phyloP scores from a whole-genome alignment of 495 filamentous ascomycete species.

The Glonium stellatum region DNA sequence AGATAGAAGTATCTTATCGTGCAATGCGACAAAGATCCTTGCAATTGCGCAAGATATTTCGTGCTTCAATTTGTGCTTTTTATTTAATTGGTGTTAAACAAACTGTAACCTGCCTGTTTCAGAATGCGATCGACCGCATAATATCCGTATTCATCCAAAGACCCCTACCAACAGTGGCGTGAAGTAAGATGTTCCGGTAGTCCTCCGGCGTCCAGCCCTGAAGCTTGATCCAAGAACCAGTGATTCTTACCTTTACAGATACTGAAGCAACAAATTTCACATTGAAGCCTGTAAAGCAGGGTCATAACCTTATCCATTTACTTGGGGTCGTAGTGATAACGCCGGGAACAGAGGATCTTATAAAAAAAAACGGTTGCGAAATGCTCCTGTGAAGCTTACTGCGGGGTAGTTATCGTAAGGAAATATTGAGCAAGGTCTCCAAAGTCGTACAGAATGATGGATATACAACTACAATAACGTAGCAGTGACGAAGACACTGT shows the following conservation, averaged over 20 bases:
- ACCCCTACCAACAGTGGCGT: neutral
- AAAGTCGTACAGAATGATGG: too few species aligned
- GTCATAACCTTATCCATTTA: too few species aligned
- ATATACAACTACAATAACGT: too few species aligned
- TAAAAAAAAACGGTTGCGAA: too few species aligned
- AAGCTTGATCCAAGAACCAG: neutral
- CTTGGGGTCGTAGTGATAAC: too few species aligned
- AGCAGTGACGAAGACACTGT: too few species aligned
- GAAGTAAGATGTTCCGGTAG: neutral
- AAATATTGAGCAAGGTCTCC: too few species aligned
- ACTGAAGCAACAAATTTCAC: too few species aligned
- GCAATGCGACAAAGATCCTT: conserved; percentile 12
- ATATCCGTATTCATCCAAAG: neutral
- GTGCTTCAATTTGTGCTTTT: conserved; percentile 4
- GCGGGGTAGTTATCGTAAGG: too few species aligned
- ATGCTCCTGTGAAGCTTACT: too few species aligned
- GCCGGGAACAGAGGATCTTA: too few species aligned
- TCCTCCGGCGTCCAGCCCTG: neutral
- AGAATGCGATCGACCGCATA: neutral
- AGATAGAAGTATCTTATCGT: neutral
- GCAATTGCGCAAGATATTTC: conserved; percentile 18
- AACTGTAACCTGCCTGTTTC: conserved; percentile 19
- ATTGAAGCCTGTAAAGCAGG: too few species aligned
- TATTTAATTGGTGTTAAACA: neutral
- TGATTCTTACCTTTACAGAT: neutral